Percentiles rank a stretch among this genome's conserved stretches.
Evolutionary conservation across 2,329 filamentous ascomycete genomes (phyloP).

Genomic region (Sporothrix globosa): DNA sequence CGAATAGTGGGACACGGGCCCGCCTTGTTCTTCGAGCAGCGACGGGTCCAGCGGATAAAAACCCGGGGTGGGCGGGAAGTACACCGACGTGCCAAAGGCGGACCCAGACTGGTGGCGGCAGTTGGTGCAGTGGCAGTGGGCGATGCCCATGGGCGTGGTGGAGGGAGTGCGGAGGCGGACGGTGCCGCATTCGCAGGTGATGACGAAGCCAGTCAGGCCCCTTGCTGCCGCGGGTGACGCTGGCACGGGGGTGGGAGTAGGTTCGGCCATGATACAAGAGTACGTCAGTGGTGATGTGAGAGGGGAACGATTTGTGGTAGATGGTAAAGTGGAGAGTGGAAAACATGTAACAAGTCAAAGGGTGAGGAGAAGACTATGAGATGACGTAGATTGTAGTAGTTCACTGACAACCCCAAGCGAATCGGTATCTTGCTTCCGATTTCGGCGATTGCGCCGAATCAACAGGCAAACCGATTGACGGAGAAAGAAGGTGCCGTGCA

Average conservation of each 20-base stretch:
- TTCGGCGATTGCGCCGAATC: too few relatives aligned
- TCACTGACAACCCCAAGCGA: too few relatives aligned
- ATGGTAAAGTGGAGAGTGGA: background rate
- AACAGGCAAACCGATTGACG: too few relatives aligned
- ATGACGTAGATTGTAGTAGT: too few relatives aligned
- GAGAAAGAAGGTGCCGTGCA: too few relatives aligned
- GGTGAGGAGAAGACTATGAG: too few relatives aligned
- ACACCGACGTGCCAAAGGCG: conserved; percentile 35
- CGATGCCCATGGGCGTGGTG: conserved; percentile 63
- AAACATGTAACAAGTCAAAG: background rate
- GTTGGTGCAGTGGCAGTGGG: conserved; percentile 70
- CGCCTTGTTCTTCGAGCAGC: conserved; percentile 4
- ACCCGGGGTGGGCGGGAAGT: conserved; percentile 27
- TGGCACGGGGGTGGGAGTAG: background rate
- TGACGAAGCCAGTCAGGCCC: conserved; percentile 27
- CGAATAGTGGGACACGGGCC: conserved; percentile 2
- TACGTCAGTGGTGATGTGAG: background rate
- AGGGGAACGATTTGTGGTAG: background rate
- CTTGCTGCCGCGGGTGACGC: conserved; percentile 9
- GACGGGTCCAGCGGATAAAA: conserved; percentile 31
- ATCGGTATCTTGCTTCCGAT: too few relatives aligned
- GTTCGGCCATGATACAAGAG: conserved; percentile 8
- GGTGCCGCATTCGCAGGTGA: conserved; percentile 64
- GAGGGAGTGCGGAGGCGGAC: conserved; percentile 66
- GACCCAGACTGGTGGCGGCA: conserved; percentile 68